phyloP scores from a whole-genome alignment of 2,329 filamentous ascomycete genomes.

The Cordyceps cateniannulata region DNA sequence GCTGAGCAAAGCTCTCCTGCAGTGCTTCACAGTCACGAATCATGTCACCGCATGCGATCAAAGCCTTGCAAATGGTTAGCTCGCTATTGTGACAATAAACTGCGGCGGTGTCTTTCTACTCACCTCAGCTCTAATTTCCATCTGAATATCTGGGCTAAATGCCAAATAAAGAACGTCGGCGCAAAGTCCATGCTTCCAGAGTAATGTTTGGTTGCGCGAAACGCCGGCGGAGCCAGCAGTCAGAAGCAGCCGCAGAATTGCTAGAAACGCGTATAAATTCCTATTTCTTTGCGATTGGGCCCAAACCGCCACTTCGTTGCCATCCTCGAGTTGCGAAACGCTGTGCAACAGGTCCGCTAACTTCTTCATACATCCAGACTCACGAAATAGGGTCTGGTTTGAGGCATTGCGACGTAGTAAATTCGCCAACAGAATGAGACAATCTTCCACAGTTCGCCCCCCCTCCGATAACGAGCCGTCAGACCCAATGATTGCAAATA shows the following conservation, averaged over 20 bases:
- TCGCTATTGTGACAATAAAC: constrained; percentile 6
- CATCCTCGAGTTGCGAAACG: constrained; percentile 45
- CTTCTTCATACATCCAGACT: constrained; percentile 74
- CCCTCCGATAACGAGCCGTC: constrained; percentile 81
- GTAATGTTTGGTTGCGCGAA: constrained; percentile 74
- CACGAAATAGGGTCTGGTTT: constrained; percentile 90
- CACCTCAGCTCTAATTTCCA: constrained; percentile 77
- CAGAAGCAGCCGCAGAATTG: constrained; percentile 81
- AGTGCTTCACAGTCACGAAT: constrained; percentile 74
- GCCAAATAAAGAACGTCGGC: constrained; percentile 75
- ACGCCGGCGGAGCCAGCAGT: constrained; percentile 74
- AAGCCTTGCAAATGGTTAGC: constrained; percentile 40
- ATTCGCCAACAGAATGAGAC: constrained; percentile 83
- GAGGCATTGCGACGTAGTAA: constrained; percentile 79
- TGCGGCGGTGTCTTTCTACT: constrained; percentile 17
- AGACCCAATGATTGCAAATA: constrained; percentile 73
- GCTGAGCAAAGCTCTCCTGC: constrained; percentile 84
- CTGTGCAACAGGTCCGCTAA: constrained; percentile 63
- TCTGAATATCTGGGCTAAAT: constrained; percentile 66
- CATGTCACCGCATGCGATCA: constrained; percentile 79
- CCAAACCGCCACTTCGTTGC: constrained; percentile 64
- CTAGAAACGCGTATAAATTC: constrained; percentile 85
- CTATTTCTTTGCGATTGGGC: constrained; percentile 73
- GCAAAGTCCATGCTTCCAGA: constrained; percentile 76
- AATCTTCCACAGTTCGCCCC: constrained; percentile 85